Evolutionary conservation across 78 protist genomes (phyloP).

Genomic region (Parvularia atlantis): DNA sequence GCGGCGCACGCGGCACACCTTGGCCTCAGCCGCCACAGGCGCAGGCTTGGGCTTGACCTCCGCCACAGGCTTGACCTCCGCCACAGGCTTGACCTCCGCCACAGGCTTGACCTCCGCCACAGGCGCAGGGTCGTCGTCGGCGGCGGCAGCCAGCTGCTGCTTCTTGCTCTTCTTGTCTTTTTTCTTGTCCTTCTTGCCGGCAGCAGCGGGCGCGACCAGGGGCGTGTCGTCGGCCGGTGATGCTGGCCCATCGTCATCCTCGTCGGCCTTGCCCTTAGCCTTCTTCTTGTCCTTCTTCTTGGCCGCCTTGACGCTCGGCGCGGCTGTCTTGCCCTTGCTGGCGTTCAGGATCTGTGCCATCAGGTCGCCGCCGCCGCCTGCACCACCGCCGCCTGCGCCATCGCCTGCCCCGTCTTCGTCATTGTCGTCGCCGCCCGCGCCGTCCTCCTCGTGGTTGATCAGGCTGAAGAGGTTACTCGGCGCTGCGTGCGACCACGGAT

Average conservation of each 20-base stretch:
- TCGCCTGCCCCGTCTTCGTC: not conserved
- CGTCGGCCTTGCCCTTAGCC: not conserved
- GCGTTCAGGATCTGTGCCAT: no score
- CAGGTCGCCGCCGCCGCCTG: no score
- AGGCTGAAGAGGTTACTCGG: no score
- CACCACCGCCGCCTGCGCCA: not conserved
- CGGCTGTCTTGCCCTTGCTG: not conserved
- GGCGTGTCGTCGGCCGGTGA: not conserved
- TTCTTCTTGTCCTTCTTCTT: not conserved
- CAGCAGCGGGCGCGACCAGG: not conserved
- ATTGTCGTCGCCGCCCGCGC: not conserved
- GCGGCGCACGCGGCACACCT: not conserved
- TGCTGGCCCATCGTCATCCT: not conserved
- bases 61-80: not conserved
- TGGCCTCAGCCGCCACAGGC: not conserved
- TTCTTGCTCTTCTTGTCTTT: no score
- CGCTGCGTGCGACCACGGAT: no score
- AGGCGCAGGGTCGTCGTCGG: not conserved
- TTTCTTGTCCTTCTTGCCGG: slow-evolving; percentile 6
- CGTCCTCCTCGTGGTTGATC: not conserved
- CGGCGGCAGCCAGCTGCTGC: not conserved
- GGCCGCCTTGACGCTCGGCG: not conserved
- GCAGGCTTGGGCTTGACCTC: not conserved
- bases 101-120: not conserved
- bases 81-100: not conserved